Evolutionary conservation across 2,329 filamentous ascomycete species (phyloP).

Genomic region (Xylaria multiplex): DNA sequence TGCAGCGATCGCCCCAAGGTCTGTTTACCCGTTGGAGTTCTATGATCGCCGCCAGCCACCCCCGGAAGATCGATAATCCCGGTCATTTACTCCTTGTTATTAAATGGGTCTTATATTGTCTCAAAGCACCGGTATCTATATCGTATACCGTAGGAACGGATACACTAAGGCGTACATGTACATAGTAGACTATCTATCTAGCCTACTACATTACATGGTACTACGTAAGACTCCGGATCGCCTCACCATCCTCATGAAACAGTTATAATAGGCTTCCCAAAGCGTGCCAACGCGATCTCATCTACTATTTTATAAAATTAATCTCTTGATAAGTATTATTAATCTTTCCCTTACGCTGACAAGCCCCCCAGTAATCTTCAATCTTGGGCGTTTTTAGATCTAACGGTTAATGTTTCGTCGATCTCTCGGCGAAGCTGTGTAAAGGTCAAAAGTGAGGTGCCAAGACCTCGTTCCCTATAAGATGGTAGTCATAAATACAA

Average conservation of each 20-base stretch:
- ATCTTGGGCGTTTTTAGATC: neutral
- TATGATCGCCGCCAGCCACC: slow-evolving; percentile 13
- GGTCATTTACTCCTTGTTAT: slow-evolving; percentile 5
- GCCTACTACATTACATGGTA: no score
- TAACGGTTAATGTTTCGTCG: neutral
- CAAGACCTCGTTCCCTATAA: no score
- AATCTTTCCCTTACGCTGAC: neutral
- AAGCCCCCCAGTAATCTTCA: neutral
- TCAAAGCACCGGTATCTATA: neutral
- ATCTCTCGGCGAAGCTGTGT: neutral
- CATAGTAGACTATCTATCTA: no score
- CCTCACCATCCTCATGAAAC: neutral
- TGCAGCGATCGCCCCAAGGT: neutral
- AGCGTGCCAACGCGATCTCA: neutral
- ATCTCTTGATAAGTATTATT: neutral
- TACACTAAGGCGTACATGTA: neutral
- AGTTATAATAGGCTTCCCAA: neutral
- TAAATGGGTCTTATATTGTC: neutral
- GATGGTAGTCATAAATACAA: no score
- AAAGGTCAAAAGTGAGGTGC: neutral
- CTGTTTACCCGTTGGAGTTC: neutral
- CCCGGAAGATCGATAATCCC: slow-evolving; percentile 28
- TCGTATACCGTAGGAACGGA: neutral
- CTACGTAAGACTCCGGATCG: neutral
- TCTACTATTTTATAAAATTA: neutral